These are phyloP conservation scores for Halenospora varia DNA, from an alignment of 495 filamentous ascomycete genomes.

Conservation along the genomic window DNA sequence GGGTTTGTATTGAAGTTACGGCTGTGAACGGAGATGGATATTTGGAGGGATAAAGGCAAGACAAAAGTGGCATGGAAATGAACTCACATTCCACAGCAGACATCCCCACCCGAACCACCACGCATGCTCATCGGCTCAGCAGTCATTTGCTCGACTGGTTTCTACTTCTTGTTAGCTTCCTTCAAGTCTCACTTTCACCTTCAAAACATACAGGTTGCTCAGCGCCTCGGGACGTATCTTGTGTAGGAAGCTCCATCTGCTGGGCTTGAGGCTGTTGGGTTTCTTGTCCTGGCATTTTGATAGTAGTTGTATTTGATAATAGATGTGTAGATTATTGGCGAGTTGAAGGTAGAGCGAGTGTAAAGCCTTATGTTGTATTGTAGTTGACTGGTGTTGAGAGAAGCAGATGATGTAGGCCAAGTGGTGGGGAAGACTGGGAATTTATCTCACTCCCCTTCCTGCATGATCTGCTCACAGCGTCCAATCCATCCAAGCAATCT, in stretches of 20 bases:
- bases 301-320: neutral
- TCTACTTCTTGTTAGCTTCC: too few species aligned
- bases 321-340: neutral
- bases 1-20: too few species aligned
- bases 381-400: neutral
- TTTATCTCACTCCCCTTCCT: neutral
- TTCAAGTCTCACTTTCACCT: too few species aligned
- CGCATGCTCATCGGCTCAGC: conserved; percentile 25
- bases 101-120: conserved; percentile 18
- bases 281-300: conserved; percentile 25
- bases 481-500: too few species aligned
- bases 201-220: conserved; percentile 23
- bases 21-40: neutral
- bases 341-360: neutral
- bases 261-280: conserved; percentile 22
- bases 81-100: conserved; percentile 28
- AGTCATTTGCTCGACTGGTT: conserved; percentile 22
- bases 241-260: conserved; percentile 19
- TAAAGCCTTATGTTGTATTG: neutral
- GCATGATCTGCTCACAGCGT: too few species aligned
- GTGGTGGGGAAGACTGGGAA: neutral
- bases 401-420: neutral
- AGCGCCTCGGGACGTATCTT: conserved; percentile 1
- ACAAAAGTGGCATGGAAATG: neutral
- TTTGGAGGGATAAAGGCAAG: neutral